Evolutionary conservation across 176 grass and related monocot species (phyloP).

Genomic region (Neostapfia colusana): DNA sequence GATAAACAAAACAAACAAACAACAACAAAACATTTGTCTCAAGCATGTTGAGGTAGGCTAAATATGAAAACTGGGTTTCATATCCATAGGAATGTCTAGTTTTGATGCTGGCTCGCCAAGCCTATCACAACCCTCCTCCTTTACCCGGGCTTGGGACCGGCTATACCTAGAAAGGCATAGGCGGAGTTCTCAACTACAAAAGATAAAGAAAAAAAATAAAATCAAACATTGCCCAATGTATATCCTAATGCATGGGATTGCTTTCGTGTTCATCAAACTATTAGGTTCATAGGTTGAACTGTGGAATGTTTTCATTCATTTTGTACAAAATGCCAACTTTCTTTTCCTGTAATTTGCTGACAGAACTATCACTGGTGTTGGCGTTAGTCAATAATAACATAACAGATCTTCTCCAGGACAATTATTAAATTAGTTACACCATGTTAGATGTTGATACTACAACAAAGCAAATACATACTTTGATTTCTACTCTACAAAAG

Average conservation of each 20-base stretch:
- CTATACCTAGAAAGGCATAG: too few relatives aligned
- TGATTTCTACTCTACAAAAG: slow-evolving; percentile 16
- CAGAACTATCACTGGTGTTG: slow-evolving; percentile 1
- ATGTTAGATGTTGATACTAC: background rate
- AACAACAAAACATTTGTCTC: too few relatives aligned
- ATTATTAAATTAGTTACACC: slow-evolving; percentile 13
- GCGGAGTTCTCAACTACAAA: slow-evolving; percentile 17
- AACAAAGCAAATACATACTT: background rate
- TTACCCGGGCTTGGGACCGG: too few relatives aligned
- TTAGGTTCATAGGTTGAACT: background rate
- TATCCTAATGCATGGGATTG: background rate
- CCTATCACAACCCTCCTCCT: too few relatives aligned
- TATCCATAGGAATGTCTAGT: too few relatives aligned
- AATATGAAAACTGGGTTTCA: too few relatives aligned
- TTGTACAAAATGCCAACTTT: slow-evolving; percentile 8
- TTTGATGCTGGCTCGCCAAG: too few relatives aligned
- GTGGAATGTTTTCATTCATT: background rate
- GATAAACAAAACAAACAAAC: background rate
- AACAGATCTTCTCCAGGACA: slow-evolving; percentile 13
- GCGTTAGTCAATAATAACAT: background rate
- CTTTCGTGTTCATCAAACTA: background rate
- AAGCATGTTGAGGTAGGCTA: too few relatives aligned
- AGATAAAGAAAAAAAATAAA: background rate
- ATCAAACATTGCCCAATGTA: background rate
- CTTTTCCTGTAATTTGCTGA: background rate